Base-by-base conservation (phyloP, 495 filamentous ascomycete genomes). In the Xylaria nigripes region DNA sequence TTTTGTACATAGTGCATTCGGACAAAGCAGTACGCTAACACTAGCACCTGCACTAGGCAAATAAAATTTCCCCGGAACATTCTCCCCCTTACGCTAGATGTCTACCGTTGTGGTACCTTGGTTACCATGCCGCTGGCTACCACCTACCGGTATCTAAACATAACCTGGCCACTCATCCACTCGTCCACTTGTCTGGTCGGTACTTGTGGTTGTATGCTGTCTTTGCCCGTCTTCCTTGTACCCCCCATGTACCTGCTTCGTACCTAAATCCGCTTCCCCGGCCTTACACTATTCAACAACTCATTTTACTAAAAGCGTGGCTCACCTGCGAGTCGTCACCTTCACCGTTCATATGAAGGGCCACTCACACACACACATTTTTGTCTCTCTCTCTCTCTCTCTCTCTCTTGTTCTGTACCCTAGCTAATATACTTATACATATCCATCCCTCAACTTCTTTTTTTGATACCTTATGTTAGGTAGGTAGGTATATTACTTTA, bases 31-130 rank as follows among this genome's bases (percentile, higher is more conserved):
- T n/a, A n/a, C n/a, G n/a, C n/a, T n/a, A n/a, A n/a, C n/a, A n/a
- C n/a, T n/a, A 18, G 36, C 3, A 40, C 36, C 36, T 5, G 36
- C 32, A 18, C 36, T 18, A 40, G 36, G 27, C 12, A 16, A 36
- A 36, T 36, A 36, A 36, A 36, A 58, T 64, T 62, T 56, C 64
- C 61, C 64, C 59, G 57, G 64, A 60, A 67, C 64, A 57, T 56
- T 47, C 38, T 38, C 38, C 54, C 43, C 23, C 51, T 45, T 36
- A 18, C 24, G 34, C 45, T 55, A 43, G 52, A 49, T 44, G 24
- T 32, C 45, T 50, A 55, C 53, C 38, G 15, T 18, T 23, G 34
- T 23, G 25, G 50, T 51, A 51, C 50, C 40, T 24, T 16, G 48
- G 42, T 44, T 40, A 42, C 51, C 43, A 41, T 46, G 42, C 36